Conservation (phyloP, 208 protist species). For the Leishmania tropica region DNA sequence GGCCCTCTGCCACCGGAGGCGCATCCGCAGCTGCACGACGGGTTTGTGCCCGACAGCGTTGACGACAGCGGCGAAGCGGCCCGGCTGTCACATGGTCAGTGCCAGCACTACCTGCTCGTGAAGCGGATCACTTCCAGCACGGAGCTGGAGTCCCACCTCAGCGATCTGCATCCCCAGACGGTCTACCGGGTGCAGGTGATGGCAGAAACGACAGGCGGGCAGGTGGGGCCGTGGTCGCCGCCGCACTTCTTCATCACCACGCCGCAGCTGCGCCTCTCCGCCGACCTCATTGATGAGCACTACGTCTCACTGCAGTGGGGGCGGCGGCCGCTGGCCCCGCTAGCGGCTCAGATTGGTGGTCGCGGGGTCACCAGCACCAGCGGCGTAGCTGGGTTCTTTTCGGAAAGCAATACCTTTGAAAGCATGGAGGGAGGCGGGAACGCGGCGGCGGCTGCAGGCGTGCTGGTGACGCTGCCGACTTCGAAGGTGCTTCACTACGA, state of each 20-base stretch:
- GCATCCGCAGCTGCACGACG: slow-evolving; percentile 28
- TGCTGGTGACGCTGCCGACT: slow-evolving; percentile 31
- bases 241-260: slow-evolving; percentile 72
- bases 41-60: slow-evolving; percentile 15
- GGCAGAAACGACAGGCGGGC: slow-evolving; percentile 73
- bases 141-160: slow-evolving; percentile 17
- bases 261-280: slow-evolving; percentile 56
- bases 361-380: neutral
- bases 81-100: neutral
- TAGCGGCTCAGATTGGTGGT: slow-evolving; percentile 25
- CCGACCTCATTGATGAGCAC: slow-evolving; percentile 69
- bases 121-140: slow-evolving; percentile 28
- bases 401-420: slow-evolving; percentile 6
- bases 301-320: slow-evolving; percentile 69
- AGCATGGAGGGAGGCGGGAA: neutral
- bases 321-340: slow-evolving; percentile 29
- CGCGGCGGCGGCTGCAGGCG: neutral
- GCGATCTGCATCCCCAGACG: slow-evolving; percentile 25
- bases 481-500: slow-evolving; percentile 57
- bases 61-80: neutral
- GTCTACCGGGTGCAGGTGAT: slow-evolving; percentile 86
- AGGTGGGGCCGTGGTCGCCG: slow-evolving; percentile 82
- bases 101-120: slow-evolving; percentile 35
- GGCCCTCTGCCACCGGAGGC: slow-evolving; percentile 27
- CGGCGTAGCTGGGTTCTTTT: neutral